Conservation (phyloP, 805 yeast species). For the Spathaspora passalidarum region DNA sequence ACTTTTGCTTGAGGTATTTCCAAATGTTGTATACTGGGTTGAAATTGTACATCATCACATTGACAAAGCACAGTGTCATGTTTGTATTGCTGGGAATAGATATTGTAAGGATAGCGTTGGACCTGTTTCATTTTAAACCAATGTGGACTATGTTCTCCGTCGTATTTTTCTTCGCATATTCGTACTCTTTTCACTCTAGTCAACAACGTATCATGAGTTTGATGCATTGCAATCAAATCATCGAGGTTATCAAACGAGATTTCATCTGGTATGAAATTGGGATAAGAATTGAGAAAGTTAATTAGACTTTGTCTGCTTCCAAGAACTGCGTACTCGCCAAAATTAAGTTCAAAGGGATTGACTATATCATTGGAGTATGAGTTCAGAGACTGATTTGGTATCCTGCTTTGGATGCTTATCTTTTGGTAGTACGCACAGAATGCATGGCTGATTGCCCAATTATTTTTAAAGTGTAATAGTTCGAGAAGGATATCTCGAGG, state of each 20-base stretch:
- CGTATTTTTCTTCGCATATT: not conserved
- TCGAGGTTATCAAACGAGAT: not conserved
- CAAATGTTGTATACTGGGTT: not conserved
- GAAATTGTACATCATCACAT: slow-evolving; percentile 2
- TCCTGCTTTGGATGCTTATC: not conserved
- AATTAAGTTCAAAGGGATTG: not conserved
- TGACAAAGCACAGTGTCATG: not conserved
- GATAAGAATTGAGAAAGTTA: not conserved
- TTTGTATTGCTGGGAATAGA: not conserved
- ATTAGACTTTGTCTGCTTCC: not conserved
- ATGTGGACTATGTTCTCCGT: not conserved
- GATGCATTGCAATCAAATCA: slow-evolving; percentile 2
- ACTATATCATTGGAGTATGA: not conserved
- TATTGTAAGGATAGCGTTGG: not conserved
- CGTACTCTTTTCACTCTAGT: not conserved
- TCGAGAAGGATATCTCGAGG: not conserved
- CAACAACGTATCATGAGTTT: not conserved
- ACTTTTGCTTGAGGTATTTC: not conserved
- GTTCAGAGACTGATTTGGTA: not conserved
- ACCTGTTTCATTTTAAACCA: not conserved
- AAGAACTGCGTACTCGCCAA: not conserved
- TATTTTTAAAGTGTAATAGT: slow-evolving; percentile 1
- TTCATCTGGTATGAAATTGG: not conserved
- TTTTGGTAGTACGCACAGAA: not conserved
- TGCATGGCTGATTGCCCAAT: not conserved